Evolutionary conservation across 2,329 filamentous ascomycete species (phyloP).

Genomic region (Proliferodiscus dingleyae): DNA sequence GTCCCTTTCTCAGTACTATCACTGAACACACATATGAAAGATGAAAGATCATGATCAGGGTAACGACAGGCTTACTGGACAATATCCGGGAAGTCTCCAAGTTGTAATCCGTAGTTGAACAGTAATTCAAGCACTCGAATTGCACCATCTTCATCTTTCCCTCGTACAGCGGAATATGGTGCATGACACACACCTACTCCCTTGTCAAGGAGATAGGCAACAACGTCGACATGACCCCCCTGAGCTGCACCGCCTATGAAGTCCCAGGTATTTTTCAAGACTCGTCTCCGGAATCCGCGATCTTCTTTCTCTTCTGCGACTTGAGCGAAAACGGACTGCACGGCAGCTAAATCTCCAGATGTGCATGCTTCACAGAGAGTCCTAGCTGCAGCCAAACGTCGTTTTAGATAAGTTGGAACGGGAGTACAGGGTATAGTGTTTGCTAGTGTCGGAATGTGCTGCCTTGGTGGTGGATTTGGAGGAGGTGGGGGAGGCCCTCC

Average conservation of each 20-base stretch:
- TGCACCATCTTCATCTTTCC: not conserved
- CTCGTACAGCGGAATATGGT: not conserved
- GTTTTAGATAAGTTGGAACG: too few species aligned
- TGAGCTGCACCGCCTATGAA: not conserved
- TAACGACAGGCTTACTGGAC: not conserved
- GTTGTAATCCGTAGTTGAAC: not conserved
- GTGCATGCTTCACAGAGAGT: not conserved
- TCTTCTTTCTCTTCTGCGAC: too few species aligned
- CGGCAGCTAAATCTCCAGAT: not conserved
- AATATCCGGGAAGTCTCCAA: not conserved
- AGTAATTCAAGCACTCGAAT: conserved; percentile 1
- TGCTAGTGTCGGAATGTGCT: too few species aligned
- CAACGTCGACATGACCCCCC: not conserved
- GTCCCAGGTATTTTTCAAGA: not conserved
- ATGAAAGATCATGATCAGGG: not conserved
- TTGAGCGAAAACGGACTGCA: not conserved
- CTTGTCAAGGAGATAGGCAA: not conserved
- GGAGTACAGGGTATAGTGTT: too few species aligned
- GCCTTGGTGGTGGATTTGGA: too few species aligned
- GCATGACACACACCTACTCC: not conserved
- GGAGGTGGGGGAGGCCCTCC: too few species aligned
- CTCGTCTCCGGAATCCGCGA: too few species aligned
- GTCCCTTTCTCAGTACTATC: not conserved
- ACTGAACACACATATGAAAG: too few species aligned
- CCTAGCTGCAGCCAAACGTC: too few species aligned